A percentile compares a stretch with the other conserved stretches of the same genome.
phyloP scores from a whole-genome alignment of 371 early-diverging fungal genomes.

The Hamiltosporidium magnivora region DNA sequence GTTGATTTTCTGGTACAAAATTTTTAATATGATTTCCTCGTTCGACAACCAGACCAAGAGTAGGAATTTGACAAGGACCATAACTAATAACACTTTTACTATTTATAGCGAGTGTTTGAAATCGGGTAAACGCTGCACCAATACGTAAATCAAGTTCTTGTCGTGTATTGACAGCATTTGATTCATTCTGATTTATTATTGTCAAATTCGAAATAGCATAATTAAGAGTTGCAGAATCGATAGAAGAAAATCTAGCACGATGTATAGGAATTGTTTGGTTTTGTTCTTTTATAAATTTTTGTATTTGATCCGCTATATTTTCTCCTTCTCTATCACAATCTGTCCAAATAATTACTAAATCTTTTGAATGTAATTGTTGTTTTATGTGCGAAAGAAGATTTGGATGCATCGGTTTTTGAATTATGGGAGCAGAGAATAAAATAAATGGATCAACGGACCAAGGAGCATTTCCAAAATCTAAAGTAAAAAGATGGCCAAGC shows the following conservation, averaged over 20 bases:
- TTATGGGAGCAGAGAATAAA: constrained; percentile 62
- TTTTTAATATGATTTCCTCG: constrained; percentile 63
- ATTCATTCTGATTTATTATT: constrained; percentile 63
- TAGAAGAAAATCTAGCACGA: constrained; percentile 59
- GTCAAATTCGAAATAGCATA: constrained; percentile 65
- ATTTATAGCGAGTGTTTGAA: constrained; percentile 63
- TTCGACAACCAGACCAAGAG: constrained; percentile 92
- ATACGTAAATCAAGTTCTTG: constrained; percentile 84
- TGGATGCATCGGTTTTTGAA: neutral
- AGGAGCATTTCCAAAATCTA: constrained; percentile 65
- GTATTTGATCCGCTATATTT: constrained; percentile 78
- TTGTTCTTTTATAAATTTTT: constrained; percentile 42
- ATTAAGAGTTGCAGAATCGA: constrained; percentile 62
- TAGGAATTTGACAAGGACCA: constrained; percentile 97
- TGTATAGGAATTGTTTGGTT: constrained; percentile 52
- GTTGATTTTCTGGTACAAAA: constrained; percentile 66
- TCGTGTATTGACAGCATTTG: constrained; percentile 76
- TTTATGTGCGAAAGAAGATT: constrained; percentile 51
- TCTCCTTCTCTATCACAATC: constrained; percentile 99
- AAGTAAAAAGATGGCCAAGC: constrained; percentile 63
- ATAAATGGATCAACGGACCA: constrained; percentile 55
- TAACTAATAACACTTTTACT: constrained; percentile 63
- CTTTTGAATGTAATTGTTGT: constrained; percentile 5
- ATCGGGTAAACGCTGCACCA: constrained; percentile 83
- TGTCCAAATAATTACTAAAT: constrained; percentile 85